Evolutionary conservation across 225 moss, liverwort and hornwort genomes (phyloP), one percentile per base, ranked within the genome.

Genomic region (Thuidium tamariscinum): DNA sequence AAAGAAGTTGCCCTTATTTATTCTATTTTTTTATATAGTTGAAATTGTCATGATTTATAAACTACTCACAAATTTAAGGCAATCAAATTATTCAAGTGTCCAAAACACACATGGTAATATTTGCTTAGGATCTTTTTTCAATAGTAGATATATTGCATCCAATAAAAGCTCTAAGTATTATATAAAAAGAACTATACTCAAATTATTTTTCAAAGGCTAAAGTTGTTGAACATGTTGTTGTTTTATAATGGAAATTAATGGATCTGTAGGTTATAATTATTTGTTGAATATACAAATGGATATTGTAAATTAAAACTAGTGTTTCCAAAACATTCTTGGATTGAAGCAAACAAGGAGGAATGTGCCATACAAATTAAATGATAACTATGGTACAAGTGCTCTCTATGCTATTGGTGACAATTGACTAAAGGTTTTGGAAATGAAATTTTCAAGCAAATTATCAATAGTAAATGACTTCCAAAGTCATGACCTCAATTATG

Each of bases 301-400:
- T 71, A 16, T 71, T 44, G 10, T 17, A 71, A 16, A 44, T 44
- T 44, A 70, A 17, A 29, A 27, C 0, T 0, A 0, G 29, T 71
- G 2, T 29, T 71, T 29, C 3, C 0, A 44, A 44, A 10, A 71
- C 10, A 71, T 27, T 17, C 2, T 70, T 70, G 2, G 16, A 29
- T 17, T 1, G 1, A 44, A 44, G 10, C 17, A 6, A 71, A 71
- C 0, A 16, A 16, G 1, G 3, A 71, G 17, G 27, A 17, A 44
- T 71, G 10, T 71, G 1, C 29, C 10, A 29, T 17, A 10, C 10
- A n/a, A n/a, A n/a, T n/a, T n/a, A n/a, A n/a, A 16, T 17, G 10
- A 29, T 44, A 44, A 44, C 2, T 44, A 29, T n/a, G n/a, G n/a
- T 1, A 0, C 0, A 0, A 70, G 1, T 32, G 18, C 0, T 74